Conservation (phyloP, 306 rosid genomes). For the Morella rubra region DNA sequence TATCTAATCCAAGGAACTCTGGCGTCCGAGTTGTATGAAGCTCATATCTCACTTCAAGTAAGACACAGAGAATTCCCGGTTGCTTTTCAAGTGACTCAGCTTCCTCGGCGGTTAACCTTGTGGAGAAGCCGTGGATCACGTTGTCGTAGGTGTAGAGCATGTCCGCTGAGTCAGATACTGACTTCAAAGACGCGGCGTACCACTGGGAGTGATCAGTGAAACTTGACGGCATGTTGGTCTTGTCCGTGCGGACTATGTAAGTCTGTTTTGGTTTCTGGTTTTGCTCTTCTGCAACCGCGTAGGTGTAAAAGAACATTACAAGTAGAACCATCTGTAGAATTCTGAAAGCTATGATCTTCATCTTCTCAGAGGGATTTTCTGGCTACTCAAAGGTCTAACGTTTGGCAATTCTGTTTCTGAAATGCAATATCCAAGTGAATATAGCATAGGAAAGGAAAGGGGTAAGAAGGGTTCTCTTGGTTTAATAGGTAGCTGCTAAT, state of each 20-base stretch:
- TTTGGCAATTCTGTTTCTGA: conserved; percentile 24
- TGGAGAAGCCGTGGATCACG: conserved; percentile 78
- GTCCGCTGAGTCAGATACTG: conserved; percentile 68
- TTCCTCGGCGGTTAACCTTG: conserved; percentile 69
- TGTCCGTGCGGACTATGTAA: conserved; percentile 85
- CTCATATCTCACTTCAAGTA: conserved; percentile 64
- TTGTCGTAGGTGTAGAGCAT: conserved; percentile 73
- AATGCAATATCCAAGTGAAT: conserved; percentile 17
- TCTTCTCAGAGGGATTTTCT: conserved; percentile 29
- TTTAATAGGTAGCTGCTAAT: too few relatives aligned
- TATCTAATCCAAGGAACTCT: conserved; percentile 68
- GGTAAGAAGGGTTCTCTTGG: conserved; percentile 9
- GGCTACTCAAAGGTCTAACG: background rate
- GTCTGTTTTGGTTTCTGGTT: conserved; percentile 48
- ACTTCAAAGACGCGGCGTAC: conserved; percentile 72
- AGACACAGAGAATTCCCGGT: conserved; percentile 57
- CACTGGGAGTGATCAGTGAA: conserved; percentile 59
- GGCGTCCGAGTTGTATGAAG: conserved; percentile 96
- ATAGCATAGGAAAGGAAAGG: background rate
- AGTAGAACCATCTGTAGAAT: conserved; percentile 41
- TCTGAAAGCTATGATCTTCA: conserved; percentile 39
- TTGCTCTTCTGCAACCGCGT: conserved; percentile 40
- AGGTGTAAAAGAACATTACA: conserved; percentile 30
- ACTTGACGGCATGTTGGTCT: conserved; percentile 60
- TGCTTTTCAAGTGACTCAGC: conserved; percentile 59